A percentile compares a stretch with the other conserved stretches of the same genome.
Evolutionary conservation across 1,284 basidiomycete species (phyloP).

Genomic region (Coniferiporia sulphurascens): DNA sequence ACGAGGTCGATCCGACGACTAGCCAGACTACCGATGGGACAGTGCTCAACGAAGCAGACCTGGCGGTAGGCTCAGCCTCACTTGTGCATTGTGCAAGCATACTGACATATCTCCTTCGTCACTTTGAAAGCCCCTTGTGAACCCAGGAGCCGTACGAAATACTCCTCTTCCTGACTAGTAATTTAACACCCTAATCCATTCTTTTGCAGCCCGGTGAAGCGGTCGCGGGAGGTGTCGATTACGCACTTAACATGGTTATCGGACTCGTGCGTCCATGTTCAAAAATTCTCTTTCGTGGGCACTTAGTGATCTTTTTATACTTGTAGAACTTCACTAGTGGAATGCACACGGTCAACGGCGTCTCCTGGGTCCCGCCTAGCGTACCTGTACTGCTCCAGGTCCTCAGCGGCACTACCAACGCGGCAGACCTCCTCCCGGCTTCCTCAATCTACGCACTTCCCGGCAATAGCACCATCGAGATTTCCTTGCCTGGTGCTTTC

Average conservation of each 20-base stretch:
- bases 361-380: conserved; percentile 33
- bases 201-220: conserved; percentile 23
- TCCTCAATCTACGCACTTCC: conserved; percentile 44
- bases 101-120: background rate
- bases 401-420: conserved; percentile 40
- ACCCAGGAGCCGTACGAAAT: conserved; percentile 24
- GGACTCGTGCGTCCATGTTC: conserved; percentile 8
- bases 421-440: conserved; percentile 39
- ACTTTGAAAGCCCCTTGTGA: conserved; percentile 23
- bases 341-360: conserved; percentile 17
- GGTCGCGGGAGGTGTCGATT: conserved; percentile 27
- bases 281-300: background rate
- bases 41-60: conserved; percentile 29
- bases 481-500: conserved; percentile 34
- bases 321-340: background rate
- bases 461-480: conserved; percentile 41
- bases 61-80: conserved; percentile 23
- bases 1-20: conserved; percentile 11
- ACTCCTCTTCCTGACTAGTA: background rate
- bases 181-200: background rate
- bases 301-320: background rate
- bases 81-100: background rate
- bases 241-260: conserved; percentile 24
- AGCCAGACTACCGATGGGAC: conserved; percentile 13
- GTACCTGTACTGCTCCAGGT: conserved; percentile 48